phyloP scores from a whole-genome alignment of 2,329 filamentous ascomycete species.

The Hymenoscyphus infarciens region DNA sequence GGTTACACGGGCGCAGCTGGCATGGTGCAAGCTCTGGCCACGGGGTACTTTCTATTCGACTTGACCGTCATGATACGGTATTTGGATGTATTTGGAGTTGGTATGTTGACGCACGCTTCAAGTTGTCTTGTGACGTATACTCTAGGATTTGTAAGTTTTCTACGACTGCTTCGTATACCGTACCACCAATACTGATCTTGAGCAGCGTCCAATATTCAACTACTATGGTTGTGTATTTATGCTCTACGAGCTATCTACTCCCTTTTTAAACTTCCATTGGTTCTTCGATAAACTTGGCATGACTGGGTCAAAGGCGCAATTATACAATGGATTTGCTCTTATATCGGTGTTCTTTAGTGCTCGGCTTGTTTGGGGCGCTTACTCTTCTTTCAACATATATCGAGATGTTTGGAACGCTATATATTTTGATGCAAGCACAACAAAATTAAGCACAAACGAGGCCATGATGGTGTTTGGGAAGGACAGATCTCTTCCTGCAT shows the following conservation, averaged over 20 bases:
- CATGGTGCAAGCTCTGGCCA: constrained; percentile 69
- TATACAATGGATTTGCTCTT: constrained; percentile 73
- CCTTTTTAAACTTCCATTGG: constrained; percentile 85
- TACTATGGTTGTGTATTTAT: constrained; percentile 77
- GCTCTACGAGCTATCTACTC: constrained; percentile 79
- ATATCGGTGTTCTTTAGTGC: constrained; percentile 70
- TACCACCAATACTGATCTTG: constrained; percentile 11
- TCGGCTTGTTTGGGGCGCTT: constrained; percentile 74
- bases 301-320: constrained; percentile 68
- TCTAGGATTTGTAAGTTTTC: constrained; percentile 68
- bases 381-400: constrained; percentile 64
- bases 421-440: constrained; percentile 30
- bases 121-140: constrained; percentile 64
- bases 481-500: constrained; percentile 51
- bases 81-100: constrained; percentile 66
- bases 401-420: constrained; percentile 56
- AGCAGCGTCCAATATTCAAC: constrained; percentile 74
- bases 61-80: constrained; percentile 62
- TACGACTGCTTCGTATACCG: not conserved
- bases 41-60: constrained; percentile 81
- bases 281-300: constrained; percentile 80
- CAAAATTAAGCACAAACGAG: constrained; percentile 37
- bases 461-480: constrained; percentile 37
- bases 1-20: constrained; percentile 71
- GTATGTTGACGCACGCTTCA: constrained; percentile 61